phyloP scores from a whole-genome alignment of 2,329 filamentous ascomycete genomes.

The Aulographum hederae region DNA sequence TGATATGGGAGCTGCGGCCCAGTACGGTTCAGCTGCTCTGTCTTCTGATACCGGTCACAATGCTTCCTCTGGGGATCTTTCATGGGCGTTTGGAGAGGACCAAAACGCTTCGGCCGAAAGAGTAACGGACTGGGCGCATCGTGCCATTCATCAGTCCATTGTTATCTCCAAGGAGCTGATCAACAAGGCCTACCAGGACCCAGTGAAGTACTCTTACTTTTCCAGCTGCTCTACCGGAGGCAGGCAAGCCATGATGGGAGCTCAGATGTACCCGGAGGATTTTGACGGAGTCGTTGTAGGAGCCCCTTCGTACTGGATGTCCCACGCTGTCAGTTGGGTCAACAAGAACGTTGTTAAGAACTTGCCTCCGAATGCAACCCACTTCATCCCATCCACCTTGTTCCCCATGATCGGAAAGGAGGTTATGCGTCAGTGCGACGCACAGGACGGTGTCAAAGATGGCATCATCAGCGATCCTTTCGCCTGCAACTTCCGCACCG shows the following conservation, averaged over 20 bases:
- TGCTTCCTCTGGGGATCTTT: neutral
- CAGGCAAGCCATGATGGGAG: constrained; percentile 13
- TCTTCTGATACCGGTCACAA: constrained; percentile 20
- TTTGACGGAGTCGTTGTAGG: constrained; percentile 18
- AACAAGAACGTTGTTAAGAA: neutral
- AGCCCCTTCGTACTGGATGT: constrained; percentile 2
- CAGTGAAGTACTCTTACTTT: constrained; percentile 15
- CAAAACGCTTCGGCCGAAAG: neutral
- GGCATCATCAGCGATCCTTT: constrained; percentile 1
- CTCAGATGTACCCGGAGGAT: constrained; percentile 16
- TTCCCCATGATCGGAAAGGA: neutral
- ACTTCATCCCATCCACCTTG: neutral
- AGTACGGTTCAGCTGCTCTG: constrained; percentile 20
- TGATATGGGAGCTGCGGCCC: constrained; percentile 7
- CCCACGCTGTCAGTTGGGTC: neutral
- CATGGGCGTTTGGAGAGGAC: constrained; percentile 16
- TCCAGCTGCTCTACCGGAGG: constrained; percentile 19
- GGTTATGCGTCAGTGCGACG: constrained; percentile 2
- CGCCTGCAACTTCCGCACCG: neutral
- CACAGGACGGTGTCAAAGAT: constrained; percentile 2
- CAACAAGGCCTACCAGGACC: neutral
- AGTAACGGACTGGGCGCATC: constrained; percentile 1
- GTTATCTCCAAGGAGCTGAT: neutral
- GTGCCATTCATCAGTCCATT: constrained; percentile 18
- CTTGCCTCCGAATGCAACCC: neutral